phyloP scores from a whole-genome alignment of 805 yeast species.

The Metschnikowia chrysomelidarum region DNA sequence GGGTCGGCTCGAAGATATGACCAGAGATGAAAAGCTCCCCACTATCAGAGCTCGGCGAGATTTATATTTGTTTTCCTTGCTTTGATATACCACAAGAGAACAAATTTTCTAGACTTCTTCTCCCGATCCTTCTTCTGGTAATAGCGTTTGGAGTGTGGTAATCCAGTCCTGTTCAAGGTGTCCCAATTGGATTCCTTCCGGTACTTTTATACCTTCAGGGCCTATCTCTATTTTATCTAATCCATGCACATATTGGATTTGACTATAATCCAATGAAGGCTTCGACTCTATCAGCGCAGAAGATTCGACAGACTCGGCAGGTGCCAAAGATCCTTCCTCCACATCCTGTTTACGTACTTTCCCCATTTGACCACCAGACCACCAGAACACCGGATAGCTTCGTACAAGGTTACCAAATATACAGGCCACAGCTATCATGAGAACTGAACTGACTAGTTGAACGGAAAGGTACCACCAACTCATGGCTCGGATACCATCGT shows the following conservation, averaged over 20 bases:
- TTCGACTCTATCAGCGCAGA: not conserved
- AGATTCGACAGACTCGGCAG: not conserved
- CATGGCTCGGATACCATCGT: constrained; percentile 43
- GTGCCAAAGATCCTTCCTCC: not conserved
- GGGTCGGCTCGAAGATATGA: too few species aligned
- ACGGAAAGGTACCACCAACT: constrained; percentile 68
- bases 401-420: constrained; percentile 53
- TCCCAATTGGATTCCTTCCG: constrained; percentile 23
- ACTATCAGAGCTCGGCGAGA: too few species aligned
- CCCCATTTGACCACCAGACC: constrained; percentile 40
- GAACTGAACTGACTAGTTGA: constrained; percentile 47
- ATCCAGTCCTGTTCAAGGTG: constrained; percentile 31
- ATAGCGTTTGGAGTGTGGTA: constrained; percentile 16
- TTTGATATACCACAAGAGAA: not conserved
- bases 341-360: constrained; percentile 3
- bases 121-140: constrained; percentile 1
- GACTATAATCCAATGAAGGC: constrained; percentile 3
- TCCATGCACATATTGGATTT: constrained; percentile 16
- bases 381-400: constrained; percentile 59
- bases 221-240: constrained; percentile 20
- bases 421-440: constrained; percentile 50
- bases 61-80: too few species aligned
- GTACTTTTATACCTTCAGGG: constrained; percentile 19
- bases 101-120: not conserved
- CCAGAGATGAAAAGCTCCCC: too few species aligned